phyloP scores from a whole-genome alignment of 2,329 filamentous ascomycete genomes.

The Aureobasidium musti region DNA sequence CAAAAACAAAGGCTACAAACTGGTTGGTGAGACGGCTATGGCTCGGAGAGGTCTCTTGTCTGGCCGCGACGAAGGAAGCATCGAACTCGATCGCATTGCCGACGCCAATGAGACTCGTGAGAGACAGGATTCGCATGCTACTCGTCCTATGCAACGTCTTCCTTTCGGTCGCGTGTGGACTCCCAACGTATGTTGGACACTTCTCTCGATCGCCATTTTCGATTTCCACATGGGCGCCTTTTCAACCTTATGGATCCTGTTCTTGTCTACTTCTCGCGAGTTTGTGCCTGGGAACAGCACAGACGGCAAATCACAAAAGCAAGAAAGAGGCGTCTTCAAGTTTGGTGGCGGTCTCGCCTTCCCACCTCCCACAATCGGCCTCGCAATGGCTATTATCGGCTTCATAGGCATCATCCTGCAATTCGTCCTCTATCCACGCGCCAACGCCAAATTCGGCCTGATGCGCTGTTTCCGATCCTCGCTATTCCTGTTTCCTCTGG shows the following conservation, averaged over 20 bases:
- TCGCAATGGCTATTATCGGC: slow-evolving; percentile 75
- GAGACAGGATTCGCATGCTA: slow-evolving; percentile 28
- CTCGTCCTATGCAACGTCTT: slow-evolving; percentile 47
- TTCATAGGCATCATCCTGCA: slow-evolving; percentile 73
- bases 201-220: slow-evolving; percentile 67
- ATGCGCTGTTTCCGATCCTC: slow-evolving; percentile 68
- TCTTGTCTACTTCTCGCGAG: slow-evolving; percentile 68
- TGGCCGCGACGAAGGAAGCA: slow-evolving; percentile 36
- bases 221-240: slow-evolving; percentile 74
- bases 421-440: slow-evolving; percentile 67
- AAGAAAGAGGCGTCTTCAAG: slow-evolving; percentile 50
- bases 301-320: slow-evolving; percentile 41
- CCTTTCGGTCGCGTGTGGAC: slow-evolving; percentile 57
- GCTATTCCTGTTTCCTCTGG: slow-evolving; percentile 68
- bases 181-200: slow-evolving; percentile 56
- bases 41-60: slow-evolving; percentile 41
- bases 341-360: slow-evolving; percentile 77
- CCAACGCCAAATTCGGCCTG: slow-evolving; percentile 68
- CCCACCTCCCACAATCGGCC: slow-evolving; percentile 68
- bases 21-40: slow-evolving; percentile 35
- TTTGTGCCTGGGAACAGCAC: slow-evolving; percentile 43
- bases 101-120: slow-evolving; percentile 39
- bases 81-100: slow-evolving; percentile 40
- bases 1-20: slow-evolving; percentile 38
- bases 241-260: slow-evolving; percentile 74